A percentile compares a stretch with the other conserved stretches of the same genome.
Evolutionary conservation across 140 eudicot species (phyloP).

Genomic region (Eryngium alpinum): DNA sequence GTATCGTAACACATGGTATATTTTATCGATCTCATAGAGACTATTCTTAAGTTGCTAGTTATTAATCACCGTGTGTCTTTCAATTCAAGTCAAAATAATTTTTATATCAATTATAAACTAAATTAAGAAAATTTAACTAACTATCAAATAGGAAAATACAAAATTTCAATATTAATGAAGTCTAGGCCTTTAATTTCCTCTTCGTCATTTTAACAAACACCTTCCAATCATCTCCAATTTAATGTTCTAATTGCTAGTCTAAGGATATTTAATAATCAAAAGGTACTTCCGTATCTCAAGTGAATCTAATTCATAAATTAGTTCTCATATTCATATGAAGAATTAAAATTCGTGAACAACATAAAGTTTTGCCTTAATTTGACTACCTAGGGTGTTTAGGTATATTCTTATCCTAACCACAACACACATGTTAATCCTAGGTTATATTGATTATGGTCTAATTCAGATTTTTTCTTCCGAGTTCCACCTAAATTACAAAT

Average conservation of each 20-base stretch:
- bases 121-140: too few relatives aligned
- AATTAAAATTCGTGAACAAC: neutral
- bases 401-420: neutral
- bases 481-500: neutral
- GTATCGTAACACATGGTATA: too few relatives aligned
- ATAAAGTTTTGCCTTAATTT: too few relatives aligned
- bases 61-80: too few relatives aligned
- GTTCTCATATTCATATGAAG: neutral
- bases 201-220: neutral
- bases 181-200: neutral
- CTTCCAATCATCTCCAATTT: neutral
- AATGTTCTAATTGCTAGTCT: neutral
- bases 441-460: neutral
- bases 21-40: too few relatives aligned
- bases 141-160: neutral
- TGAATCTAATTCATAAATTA: neutral
- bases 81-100: too few relatives aligned
- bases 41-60: too few relatives aligned
- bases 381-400: too few relatives aligned
- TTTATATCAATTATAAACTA: too few relatives aligned
- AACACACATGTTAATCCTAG: neutral
- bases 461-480: neutral
- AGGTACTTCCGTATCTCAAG: neutral
- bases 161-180: neutral
- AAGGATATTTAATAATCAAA: neutral